Evolutionary conservation across 1,139 yeast species (phyloP), one percentile per base, ranked within the genome.

Genomic region (Suhomyces bribrorum): DNA sequence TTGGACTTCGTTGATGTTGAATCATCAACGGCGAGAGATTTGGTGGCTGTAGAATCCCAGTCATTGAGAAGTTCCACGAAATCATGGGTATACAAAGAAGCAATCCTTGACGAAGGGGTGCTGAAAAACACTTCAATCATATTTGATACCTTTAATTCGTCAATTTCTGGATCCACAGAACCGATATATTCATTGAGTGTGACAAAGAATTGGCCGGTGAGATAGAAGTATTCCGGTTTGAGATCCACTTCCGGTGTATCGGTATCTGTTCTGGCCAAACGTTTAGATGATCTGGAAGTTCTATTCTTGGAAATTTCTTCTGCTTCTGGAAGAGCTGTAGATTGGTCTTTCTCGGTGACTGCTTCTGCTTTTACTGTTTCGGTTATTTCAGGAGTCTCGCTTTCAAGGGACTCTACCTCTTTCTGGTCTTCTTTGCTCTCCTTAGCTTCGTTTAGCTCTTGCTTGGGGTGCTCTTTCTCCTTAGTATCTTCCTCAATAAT

Each of bases 221-320:
- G 62, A 17, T 34, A 34, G 47, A 69, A 63, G 48, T 52, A 51
- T 11, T 47, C 47, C 22, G 51, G 46, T n/a, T 53, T 45, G n/a
- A 62, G 26, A 28, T 50, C 51, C 4, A 59, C 50, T 8, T 49
- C 53, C 4, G 46, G 37, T 1, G 52, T 38, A 7, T 58, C 58
- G 5, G 54, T 46, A 29, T 62, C 68, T 28, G 51, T 36, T 43
- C 59, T 50, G 35, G 67, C 62, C 31, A 71, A 57, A 37, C 77
- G 44, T 43, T 69, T 69, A 0, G 76, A 71, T 1, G 71, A 56
- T 29, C 77, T 46, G 37, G 66, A 72, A 2, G 52, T 31, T 24
- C 36, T 28, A n/a, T 27, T 31, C 16, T 38, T 31, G 17, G 28
- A 7, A 5, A 20, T 12, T n/a, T 30, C 26, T 3, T 8, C 26